Conservation (phyloP, 202 grass and related monocot genomes). For the Schoenoplectus triqueter region DNA sequence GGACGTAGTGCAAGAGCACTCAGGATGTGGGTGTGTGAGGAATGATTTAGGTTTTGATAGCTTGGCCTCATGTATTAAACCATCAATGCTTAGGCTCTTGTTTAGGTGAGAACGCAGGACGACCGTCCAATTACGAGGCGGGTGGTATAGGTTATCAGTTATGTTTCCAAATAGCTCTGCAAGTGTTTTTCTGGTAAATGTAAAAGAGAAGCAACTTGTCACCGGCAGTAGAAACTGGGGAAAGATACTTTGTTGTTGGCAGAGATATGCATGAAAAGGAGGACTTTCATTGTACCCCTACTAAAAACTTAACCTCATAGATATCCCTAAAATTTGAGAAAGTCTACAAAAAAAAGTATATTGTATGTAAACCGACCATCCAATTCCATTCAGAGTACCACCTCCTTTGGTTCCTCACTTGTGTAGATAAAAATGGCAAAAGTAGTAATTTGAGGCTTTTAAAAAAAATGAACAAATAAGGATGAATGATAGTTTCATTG, state of each 20-base stretch:
- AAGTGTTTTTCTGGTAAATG: constrained; percentile 73
- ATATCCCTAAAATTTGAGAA: neutral
- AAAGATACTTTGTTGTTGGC: neutral
- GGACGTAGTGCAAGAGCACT: constrained; percentile 68
- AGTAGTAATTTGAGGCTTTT: neutral
- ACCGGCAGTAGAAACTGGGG: neutral
- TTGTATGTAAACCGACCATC: neutral
- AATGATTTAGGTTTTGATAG: constrained; percentile 77
- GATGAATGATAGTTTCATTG: neutral
- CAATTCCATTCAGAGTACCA: neutral
- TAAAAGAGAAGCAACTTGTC: constrained; percentile 29
- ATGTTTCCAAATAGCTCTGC: constrained; percentile 59
- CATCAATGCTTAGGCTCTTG: constrained; percentile 58
- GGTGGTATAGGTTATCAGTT: constrained; percentile 77
- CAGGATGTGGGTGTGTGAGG: constrained; percentile 73
- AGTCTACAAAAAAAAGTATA: neutral
- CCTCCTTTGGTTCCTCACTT: neutral
- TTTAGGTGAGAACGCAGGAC: constrained; percentile 77
- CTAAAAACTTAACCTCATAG: neutral
- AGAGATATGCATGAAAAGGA: constrained; percentile 6
- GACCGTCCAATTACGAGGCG: constrained; percentile 80
- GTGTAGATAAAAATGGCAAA: neutral
- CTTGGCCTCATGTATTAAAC: constrained; percentile 51
- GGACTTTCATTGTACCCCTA: neutral
- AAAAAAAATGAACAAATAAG: constrained; percentile 5